Base-by-base conservation (phyloP, 108 stramenopile species). In the Conticribra weissflogii region DNA sequence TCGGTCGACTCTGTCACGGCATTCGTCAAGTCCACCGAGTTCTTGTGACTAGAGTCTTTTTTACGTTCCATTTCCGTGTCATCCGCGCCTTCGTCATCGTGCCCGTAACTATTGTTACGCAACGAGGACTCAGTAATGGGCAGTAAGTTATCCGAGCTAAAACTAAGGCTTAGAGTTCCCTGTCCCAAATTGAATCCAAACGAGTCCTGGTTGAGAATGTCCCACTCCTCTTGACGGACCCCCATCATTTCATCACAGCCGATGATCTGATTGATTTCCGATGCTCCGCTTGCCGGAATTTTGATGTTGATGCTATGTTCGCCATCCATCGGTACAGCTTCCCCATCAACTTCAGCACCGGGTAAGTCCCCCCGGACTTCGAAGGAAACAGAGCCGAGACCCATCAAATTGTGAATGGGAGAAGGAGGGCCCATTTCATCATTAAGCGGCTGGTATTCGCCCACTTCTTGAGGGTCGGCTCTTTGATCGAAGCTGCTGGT, bases 111-210 rank as follows among this genome's bases (percentile, higher is more conserved):
- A n/a, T n/a, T n/a, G n/a, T n/a, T n/a, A n/a, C n/a, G n/a, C n/a
- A n/a, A n/a, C n/a, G n/a, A n/a, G n/a, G n/a, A n/a, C n/a, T n/a
- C n/a, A n/a, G n/a, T n/a, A n/a, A n/a, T n/a, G n/a, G n/a, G n/a
- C n/a, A n/a, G n/a, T n/a, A n/a, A n/a, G n/a, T n/a, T n/a, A n/a
- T n/a, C n/a, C 16, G 23, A 50, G 53, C 51, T 65, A 65, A 65
- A 65, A 8, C 51, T 52, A 31, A 65, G 53, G 27, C 63, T 65
- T 12, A 65, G 18, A 5, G 63, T 53, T 23, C 63, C 63, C 51
- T 65, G 63, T 7, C 63, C 63, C 51, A 65, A 53, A 65, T 65
- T 65, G 19, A 65, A 65, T 2, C 63, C 63, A 52, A 65, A 65
- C n/a, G 63, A 65, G 21, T 65, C 63, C 53, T 65, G 63, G 34